Evolutionary conservation across 768 basidiomycete genomes (phyloP).

Genomic region (Phallus indusiatus): DNA sequence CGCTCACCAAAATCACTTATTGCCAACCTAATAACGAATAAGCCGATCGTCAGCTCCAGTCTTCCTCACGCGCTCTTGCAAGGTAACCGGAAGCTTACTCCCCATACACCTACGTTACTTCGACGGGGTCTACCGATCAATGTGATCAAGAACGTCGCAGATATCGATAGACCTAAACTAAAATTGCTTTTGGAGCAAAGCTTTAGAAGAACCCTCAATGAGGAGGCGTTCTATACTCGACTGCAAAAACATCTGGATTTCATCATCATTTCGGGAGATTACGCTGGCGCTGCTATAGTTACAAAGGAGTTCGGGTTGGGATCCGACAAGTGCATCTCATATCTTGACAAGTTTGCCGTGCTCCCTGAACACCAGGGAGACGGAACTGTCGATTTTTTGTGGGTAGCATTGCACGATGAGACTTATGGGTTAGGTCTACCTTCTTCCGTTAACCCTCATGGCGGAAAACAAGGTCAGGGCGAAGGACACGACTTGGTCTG

Average conservation of each 20-base stretch:
- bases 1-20: constrained; percentile 93
- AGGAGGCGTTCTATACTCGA: constrained; percentile 67
- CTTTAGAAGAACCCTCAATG: constrained; percentile 67
- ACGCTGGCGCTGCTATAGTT: constrained; percentile 89
- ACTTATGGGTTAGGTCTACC: constrained; percentile 93
- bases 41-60: constrained; percentile 91
- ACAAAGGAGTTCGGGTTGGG: constrained; percentile 40
- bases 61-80: constrained; percentile 90
- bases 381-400: constrained; percentile 97
- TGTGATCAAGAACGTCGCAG: constrained; percentile 59
- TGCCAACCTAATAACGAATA: constrained; percentile 96
- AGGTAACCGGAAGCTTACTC: constrained; percentile 74
- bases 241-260: constrained; percentile 77
- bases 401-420: constrained; percentile 98
- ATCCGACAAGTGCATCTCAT: constrained; percentile 43
- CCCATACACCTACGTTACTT: constrained; percentile 87
- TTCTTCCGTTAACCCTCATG: constrained; percentile 91
- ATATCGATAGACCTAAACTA: constrained; percentile 69
- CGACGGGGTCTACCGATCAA: constrained; percentile 82
- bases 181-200: constrained; percentile 79
- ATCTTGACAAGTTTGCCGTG: constrained; percentile 98
- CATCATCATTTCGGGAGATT: constrained; percentile 89
- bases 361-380: constrained; percentile 93
- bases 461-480: constrained; percentile 83
- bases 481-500: constrained; percentile 93